Base-by-base conservation (phyloP, 306 rosid genomes). In the Senna tora region DNA sequence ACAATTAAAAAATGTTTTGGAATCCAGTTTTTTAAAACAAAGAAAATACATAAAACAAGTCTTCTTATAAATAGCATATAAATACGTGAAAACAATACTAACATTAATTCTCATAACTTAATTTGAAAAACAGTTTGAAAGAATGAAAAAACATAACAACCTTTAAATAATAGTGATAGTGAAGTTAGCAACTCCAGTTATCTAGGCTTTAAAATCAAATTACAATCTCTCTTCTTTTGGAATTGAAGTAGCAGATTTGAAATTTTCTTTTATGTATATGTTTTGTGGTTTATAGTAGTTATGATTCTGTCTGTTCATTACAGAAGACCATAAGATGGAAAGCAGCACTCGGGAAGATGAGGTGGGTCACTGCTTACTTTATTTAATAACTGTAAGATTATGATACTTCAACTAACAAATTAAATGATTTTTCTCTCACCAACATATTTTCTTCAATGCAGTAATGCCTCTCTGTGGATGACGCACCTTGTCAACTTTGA, bases 291-390 rank as follows among this genome's bases (percentile, higher is more conserved):
- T 67, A n/a, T n/a, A 28, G 71, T 45, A 4, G 11, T 72, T 54
- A 42, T 30, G n/a, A 10, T 43, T 72, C 41, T 9, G 17, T 9
- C n/a, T 65, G 47, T 74, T 57, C 20, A 7, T 74, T 58, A 51
- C 86, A 82, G 86, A 65, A 55, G 85, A 77, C 34, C 79, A 68
- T 8, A 82, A 73, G 54, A 25, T 73, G 77, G 82, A 77, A 63
- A 56, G 64, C 72, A 15, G 55, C 6, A 49, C 52, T 34, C 68
- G 59, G 28, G 77, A 69, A 55, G 74, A 73, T 56, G 82, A 77
- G 69, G 74, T 69, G 28, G 80, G 75, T 9, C 39, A 47, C 2
- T 77, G n/a, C n/a, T n/a, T n/a, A n/a, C n/a, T n/a, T n/a, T n/a
- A 39, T 25, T 1, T 25, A 25, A 50, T 36, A 30, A 38, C 59